These are phyloP conservation scores for Huntiella bhutanensis DNA, from an alignment of 2,329 filamentous ascomycete species.

Conservation along the genomic window DNA sequence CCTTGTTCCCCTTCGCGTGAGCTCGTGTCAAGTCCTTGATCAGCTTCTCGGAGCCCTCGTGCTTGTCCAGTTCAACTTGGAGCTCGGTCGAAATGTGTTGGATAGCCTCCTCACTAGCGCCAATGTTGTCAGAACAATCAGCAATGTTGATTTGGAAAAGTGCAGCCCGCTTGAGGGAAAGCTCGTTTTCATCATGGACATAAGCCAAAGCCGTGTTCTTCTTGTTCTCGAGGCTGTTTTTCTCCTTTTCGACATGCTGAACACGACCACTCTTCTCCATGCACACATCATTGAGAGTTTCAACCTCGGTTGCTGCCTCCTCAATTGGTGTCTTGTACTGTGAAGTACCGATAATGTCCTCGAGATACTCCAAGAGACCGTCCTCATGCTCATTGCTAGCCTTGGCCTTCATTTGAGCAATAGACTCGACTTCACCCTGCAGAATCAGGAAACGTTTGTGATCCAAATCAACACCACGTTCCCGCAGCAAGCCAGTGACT, in stretches of 20 bases:
- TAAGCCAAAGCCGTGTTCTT: constrained; percentile 85
- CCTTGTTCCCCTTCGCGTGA: constrained; percentile 65
- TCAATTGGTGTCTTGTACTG: constrained; percentile 97
- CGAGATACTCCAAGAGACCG: constrained; percentile 84
- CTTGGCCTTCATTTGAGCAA: constrained; percentile 98
- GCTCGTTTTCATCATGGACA: constrained; percentile 82
- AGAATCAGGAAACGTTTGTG: constrained; percentile 96
- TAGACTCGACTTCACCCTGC: constrained; percentile 94
- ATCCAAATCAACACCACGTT: constrained; percentile 82
- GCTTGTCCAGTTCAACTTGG: constrained; percentile 74
- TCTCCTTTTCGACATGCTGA: constrained; percentile 96
- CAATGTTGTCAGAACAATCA: constrained; percentile 74
- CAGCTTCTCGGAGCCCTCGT: constrained; percentile 70
- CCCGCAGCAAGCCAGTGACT: constrained; percentile 71
- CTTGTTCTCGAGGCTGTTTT: constrained; percentile 79
- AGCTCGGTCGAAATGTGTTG: constrained; percentile 77
- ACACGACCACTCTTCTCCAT: constrained; percentile 89
- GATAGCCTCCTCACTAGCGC: constrained; percentile 77
- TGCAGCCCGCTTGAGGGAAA: constrained; percentile 70
- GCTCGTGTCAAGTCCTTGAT: constrained; percentile 80
- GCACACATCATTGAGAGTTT: constrained; percentile 84
- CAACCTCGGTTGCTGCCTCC: constrained; percentile 75
- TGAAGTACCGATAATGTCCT: constrained; percentile 96
- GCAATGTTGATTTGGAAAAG: constrained; percentile 83
- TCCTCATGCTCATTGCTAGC: constrained; percentile 90